Evolutionary conservation across 805 yeast species (phyloP).

Genomic region (Lachancea sp.): DNA sequence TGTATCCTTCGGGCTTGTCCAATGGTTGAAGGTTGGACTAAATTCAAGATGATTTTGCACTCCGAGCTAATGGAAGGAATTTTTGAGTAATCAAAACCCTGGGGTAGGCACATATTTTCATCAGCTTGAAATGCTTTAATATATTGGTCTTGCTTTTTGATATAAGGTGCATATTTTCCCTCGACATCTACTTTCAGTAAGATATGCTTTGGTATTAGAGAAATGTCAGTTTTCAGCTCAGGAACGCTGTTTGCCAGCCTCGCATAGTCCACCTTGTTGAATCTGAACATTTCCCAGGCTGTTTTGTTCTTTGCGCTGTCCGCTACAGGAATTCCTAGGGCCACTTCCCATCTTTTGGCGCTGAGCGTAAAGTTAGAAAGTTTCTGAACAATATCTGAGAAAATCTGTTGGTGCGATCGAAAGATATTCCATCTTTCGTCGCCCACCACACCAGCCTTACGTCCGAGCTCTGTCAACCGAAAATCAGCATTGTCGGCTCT

Average conservation of each 20-base stretch:
- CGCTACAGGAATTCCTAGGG: slow-evolving; percentile 44
- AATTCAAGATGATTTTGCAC: slow-evolving; percentile 59
- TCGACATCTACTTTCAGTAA: slow-evolving; percentile 63
- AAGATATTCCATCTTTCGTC: slow-evolving; percentile 50
- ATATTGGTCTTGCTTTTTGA: slow-evolving; percentile 63
- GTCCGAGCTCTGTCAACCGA: slow-evolving; percentile 68
- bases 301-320: slow-evolving; percentile 47
- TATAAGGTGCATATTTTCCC: slow-evolving; percentile 76
- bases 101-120: slow-evolving; percentile 69
- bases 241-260: slow-evolving; percentile 32
- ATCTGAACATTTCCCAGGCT: slow-evolving; percentile 69
- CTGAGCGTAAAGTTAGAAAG: slow-evolving; percentile 43
- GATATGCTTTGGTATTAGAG: slow-evolving; percentile 39
- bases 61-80: slow-evolving; percentile 69
- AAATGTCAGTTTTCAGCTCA: slow-evolving; percentile 28
- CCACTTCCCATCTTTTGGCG: slow-evolving; percentile 57
- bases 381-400: slow-evolving; percentile 40
- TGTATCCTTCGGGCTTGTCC: slow-evolving; percentile 95
- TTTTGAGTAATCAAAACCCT: slow-evolving; percentile 51
- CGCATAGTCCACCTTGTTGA: slow-evolving; percentile 38
- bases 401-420: slow-evolving; percentile 38
- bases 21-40: slow-evolving; percentile 77
- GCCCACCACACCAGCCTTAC: slow-evolving; percentile 57
- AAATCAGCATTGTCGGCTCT: slow-evolving; percentile 92
- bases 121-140: slow-evolving; percentile 77